Conservation (phyloP, 1,284 basidiomycete genomes). For the Irpex lacteus region DNA sequence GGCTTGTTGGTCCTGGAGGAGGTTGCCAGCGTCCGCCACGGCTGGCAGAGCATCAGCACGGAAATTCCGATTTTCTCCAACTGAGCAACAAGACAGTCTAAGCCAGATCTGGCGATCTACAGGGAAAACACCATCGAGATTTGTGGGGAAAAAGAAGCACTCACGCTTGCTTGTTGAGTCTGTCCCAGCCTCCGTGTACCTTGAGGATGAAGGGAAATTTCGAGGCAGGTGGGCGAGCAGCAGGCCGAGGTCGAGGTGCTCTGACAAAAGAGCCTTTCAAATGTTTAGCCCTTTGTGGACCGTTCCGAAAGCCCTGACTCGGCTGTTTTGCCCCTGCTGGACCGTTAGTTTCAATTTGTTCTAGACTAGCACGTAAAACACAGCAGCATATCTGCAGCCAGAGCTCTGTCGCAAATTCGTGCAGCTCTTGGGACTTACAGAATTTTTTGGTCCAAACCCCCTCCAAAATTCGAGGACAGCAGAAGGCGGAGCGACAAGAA, state of each 20-base stretch:
- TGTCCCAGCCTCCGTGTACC: neutral
- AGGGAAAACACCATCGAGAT: conserved; percentile 13
- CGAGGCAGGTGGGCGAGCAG: neutral
- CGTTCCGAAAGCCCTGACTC: neutral
- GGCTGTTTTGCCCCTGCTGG: neutral
- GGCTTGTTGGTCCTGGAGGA: conserved; percentile 8
- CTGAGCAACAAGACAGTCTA: conserved; percentile 5
- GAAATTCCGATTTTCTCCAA: conserved; percentile 14
- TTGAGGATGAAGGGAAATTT: conserved; percentile 1
- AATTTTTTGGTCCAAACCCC: neutral
- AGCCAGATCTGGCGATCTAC: conserved; percentile 14
- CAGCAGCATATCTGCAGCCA: neutral
- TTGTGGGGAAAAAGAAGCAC: conserved; percentile 7
- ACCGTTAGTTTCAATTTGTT: neutral
- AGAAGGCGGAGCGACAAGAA: neutral
- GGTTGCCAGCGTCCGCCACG: conserved; percentile 12
- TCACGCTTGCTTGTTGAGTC: conserved; percentile 1
- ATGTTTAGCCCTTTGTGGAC: neutral
- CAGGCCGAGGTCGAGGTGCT: neutral
- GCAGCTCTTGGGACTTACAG: neutral
- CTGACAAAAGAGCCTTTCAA: conserved; percentile 1
- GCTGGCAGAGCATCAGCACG: conserved; percentile 4
- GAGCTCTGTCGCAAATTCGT: neutral
- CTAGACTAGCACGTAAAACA: neutral
- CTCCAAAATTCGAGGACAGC: neutral